Evolutionary conservation across 306 rosid species (phyloP), one percentile per base, ranked within the genome.

Genomic region (Boehmeria nivea): DNA sequence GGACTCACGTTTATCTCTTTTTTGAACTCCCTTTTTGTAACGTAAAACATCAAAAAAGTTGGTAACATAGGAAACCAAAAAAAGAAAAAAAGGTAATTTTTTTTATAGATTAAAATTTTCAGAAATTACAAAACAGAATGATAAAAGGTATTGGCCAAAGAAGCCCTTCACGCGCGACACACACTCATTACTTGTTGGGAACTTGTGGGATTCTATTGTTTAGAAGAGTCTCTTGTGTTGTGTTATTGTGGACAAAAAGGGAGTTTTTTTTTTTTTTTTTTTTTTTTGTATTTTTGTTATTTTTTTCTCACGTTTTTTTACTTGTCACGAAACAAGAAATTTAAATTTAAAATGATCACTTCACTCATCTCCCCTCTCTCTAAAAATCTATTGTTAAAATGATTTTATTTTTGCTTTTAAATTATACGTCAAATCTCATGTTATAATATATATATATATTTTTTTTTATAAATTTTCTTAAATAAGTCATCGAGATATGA

Each of bases 121-220:
- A 21, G 54, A 49, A 22, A 50, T 14, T 2, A 39, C 14, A 20
- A 4, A 57, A 31, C 59, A 54, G 44, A 54, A 54, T 54, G 59
- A 54, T 54, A 54, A 19, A 54, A 57, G 49, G 47, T 8, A 25
- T 12, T 21, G 61, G 48, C 48, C 34, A 18, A 44, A 22, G 37
- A 50, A 51, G 23, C 6, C 25, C 27, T 19, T 28, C 71, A 27
- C 79, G 59, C 71, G 60, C 57, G 58, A 81, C 86, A 67, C 71
- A 20, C 51, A 73, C 76, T 76, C 55, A 73, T 77, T 64, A 56
- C 54, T 60, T 63, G 65, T 65, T 63, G 42, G 62, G 47, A 21
- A 26, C 50, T 43, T 23, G 49, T 21, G 25, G 31, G 17, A 26
- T 26, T 6, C 25, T 0, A 25, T n/a, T 33, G 36, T 27, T 24